phyloP scores from a whole-genome alignment of 1,139 yeast species.

The Yamadazyma friedrichii region DNA sequence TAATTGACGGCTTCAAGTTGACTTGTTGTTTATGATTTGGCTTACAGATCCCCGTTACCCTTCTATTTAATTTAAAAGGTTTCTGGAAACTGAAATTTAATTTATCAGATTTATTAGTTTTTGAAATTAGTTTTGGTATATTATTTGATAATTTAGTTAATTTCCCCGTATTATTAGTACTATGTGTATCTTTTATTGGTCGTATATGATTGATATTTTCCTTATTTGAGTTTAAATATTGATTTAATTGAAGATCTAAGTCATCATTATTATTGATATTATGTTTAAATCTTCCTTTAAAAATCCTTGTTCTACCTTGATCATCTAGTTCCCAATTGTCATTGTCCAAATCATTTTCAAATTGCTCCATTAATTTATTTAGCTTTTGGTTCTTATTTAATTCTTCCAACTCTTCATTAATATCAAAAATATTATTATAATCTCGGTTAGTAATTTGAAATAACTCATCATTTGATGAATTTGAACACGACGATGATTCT shows the following conservation, averaged over 20 bases:
- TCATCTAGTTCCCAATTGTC: constrained; percentile 43
- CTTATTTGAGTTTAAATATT: constrained; percentile 32
- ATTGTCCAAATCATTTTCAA: constrained; percentile 23
- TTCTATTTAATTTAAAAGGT: constrained; percentile 1
- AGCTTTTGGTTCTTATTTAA: constrained; percentile 29
- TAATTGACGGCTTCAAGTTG: constrained; percentile 43
- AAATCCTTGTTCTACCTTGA: constrained; percentile 46
- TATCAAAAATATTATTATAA: constrained; percentile 13
- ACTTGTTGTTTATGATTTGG: constrained; percentile 35
- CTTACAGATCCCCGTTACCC: constrained; percentile 32
- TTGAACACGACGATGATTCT: background rate
- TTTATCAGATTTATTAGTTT: background rate
- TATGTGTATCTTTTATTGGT: constrained; percentile 12
- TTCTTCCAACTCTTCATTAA: constrained; percentile 14
- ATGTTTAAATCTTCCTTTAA: constrained; percentile 35
- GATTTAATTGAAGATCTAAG: constrained; percentile 29
- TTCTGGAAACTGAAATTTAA: constrained; percentile 17
- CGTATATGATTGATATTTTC: constrained; percentile 38
- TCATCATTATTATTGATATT: constrained; percentile 17
- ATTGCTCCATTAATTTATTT: constrained; percentile 32
- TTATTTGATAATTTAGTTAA: background rate
- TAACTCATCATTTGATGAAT: constrained; percentile 23
- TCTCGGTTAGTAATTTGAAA: constrained; percentile 37
- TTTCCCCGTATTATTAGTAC: background rate
- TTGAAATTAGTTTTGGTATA: background rate